Conservation (phyloP, 2,329 filamentous ascomycete genomes). For the Exophiala xenobiotica region DNA sequence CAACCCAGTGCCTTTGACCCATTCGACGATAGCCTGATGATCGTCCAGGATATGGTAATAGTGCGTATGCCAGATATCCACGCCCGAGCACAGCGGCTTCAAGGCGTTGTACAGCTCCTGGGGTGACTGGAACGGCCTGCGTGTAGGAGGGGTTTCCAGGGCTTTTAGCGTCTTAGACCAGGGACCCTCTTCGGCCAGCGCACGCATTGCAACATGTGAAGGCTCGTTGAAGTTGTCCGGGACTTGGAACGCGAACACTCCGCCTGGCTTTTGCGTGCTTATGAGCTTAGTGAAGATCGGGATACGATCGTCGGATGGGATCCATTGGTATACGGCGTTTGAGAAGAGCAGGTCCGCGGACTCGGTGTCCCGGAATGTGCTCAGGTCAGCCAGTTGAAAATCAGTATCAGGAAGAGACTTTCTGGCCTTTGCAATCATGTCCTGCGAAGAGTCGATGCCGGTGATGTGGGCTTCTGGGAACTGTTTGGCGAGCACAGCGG, state of each 20-base stretch:
- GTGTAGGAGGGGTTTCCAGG: constrained; percentile 33
- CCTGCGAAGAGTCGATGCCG: constrained; percentile 56
- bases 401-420: constrained; percentile 41
- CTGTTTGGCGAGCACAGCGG: constrained; percentile 46
- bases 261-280: constrained; percentile 41
- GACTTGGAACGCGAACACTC: constrained; percentile 56
- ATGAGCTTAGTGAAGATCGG: constrained; percentile 48
- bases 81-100: constrained; percentile 40
- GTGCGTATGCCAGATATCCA: constrained; percentile 56
- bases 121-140: constrained; percentile 52
- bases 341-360: constrained; percentile 51
- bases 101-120: constrained; percentile 52
- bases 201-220: constrained; percentile 53
- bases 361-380: constrained; percentile 38
- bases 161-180: constrained; percentile 40
- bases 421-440: constrained; percentile 56
- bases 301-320: constrained; percentile 46
- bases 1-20: constrained; percentile 59
- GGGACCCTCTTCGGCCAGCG: constrained; percentile 39
- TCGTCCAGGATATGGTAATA: constrained; percentile 55
- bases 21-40: constrained; percentile 56
- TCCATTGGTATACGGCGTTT: constrained; percentile 62
- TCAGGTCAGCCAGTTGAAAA: constrained; percentile 51
- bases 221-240: constrained; percentile 53
- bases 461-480: constrained; percentile 51